Conservation (phyloP, 2,329 filamentous ascomycete genomes). For the Fusarium haematococcum region DNA sequence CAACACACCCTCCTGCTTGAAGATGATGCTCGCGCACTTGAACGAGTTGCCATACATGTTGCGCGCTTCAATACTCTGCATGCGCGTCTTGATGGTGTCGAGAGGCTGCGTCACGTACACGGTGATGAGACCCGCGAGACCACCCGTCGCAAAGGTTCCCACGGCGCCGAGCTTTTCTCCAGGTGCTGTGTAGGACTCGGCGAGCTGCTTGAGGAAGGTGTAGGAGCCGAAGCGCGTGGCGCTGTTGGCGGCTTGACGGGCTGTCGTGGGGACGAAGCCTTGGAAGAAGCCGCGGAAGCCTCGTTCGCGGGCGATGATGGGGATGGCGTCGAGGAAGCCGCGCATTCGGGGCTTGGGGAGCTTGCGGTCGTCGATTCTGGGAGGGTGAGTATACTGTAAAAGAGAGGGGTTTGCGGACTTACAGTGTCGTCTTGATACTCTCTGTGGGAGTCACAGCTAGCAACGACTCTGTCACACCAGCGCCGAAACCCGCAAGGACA, state of each 20-base stretch:
- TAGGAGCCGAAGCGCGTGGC: conserved; percentile 93
- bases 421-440: conserved; percentile 97
- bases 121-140: conserved; percentile 88
- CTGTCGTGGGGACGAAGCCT: conserved; percentile 94
- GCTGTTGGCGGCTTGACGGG: conserved; percentile 93
- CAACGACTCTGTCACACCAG: conserved; percentile 92
- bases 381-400: background rate
- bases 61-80: conserved; percentile 94
- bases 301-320: conserved; percentile 87
- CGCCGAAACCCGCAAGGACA: conserved; percentile 93
- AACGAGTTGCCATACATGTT: conserved; percentile 88
- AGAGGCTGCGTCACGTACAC: conserved; percentile 82
- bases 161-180: conserved; percentile 92
- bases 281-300: conserved; percentile 95
- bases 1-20: conserved; percentile 87
- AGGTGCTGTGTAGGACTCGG: conserved; percentile 90
- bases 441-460: conserved; percentile 97
- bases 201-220: conserved; percentile 89
- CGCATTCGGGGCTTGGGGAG: conserved; percentile 84
- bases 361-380: conserved; percentile 94
- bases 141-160: conserved; percentile 92
- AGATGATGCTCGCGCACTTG: conserved; percentile 83
- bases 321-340: conserved; percentile 91
- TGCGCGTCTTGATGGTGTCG: conserved; percentile 96
- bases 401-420: conserved; percentile 15